Conservation (phyloP, 495 filamentous ascomycete species). For the Glonium stellatum region DNA sequence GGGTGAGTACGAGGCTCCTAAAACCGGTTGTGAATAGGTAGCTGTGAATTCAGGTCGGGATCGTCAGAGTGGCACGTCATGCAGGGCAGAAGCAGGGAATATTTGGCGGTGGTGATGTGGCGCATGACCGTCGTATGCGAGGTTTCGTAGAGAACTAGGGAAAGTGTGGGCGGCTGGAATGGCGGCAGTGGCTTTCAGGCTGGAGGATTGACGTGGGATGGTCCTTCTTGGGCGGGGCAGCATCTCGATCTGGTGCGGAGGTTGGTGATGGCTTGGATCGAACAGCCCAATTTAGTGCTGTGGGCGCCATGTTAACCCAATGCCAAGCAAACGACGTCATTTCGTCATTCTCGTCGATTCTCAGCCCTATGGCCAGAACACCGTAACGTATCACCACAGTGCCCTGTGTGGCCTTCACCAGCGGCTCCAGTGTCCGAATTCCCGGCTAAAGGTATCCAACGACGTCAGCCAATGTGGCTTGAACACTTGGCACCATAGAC, state of each 20-base stretch:
- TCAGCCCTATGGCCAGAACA: not conserved
- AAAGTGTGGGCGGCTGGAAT: not conserved
- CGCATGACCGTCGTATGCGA: not conserved
- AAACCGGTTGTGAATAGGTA: slow-evolving; percentile 17
- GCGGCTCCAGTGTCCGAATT: not conserved
- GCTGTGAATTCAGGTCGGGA: slow-evolving; percentile 5
- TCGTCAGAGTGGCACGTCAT: slow-evolving; percentile 20
- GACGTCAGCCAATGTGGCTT: too few species aligned
- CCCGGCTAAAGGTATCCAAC: not conserved
- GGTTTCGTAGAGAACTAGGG: not conserved
- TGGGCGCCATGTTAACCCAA: not conserved
- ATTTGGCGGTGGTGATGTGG: not conserved
- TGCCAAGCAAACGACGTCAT: not conserved
- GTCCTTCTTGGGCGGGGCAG: too few species aligned
- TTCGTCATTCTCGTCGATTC: too few species aligned
- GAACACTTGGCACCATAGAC: too few species aligned
- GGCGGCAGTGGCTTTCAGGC: too few species aligned
- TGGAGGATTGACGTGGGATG: not conserved
- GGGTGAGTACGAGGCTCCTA: slow-evolving; percentile 1
- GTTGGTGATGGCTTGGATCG: not conserved
- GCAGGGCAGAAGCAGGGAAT: not conserved
- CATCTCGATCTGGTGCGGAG: not conserved
- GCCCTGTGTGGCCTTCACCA: not conserved
- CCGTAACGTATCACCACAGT: not conserved
- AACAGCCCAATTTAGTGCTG: too few species aligned